phyloP scores from a whole-genome alignment of 257 asterid genomes.

The Penstemon newberryi region DNA sequence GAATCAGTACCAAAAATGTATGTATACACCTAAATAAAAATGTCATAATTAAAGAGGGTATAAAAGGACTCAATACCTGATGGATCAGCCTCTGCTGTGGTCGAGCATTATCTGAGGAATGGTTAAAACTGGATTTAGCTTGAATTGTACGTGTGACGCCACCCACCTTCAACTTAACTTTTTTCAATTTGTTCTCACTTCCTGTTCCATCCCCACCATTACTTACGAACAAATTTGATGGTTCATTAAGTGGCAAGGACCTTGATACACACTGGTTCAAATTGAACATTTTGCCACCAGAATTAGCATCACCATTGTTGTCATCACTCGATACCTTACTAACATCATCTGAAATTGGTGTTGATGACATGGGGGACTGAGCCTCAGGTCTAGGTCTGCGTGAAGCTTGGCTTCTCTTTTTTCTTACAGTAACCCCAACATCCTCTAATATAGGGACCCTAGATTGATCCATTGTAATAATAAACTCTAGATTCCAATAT shows the following conservation, averaged over 20 bases:
- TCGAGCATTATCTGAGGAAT: conserved; percentile 48
- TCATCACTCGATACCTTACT: conserved; percentile 76
- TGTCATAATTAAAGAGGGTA: conserved; percentile 14
- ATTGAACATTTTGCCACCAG: conserved; percentile 70
- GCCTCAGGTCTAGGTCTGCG: conserved; percentile 78
- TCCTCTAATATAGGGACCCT: conserved; percentile 52
- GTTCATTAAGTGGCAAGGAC: conserved; percentile 45
- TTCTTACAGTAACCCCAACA: conserved; percentile 47
- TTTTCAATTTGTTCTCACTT: conserved; percentile 64
- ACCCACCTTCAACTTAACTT: conserved; percentile 84
- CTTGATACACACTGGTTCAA: conserved; percentile 79
- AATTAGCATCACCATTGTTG: conserved; percentile 52
- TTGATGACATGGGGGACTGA: conserved; percentile 51
- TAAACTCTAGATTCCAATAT: conserved; percentile 7
- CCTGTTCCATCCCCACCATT: conserved; percentile 54
- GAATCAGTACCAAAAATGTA: conserved; percentile 1
- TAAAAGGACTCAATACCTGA: conserved; percentile 49
- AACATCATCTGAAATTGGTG: conserved; percentile 62
- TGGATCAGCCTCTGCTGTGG: conserved; percentile 45
- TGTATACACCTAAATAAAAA: background rate
- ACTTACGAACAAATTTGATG: conserved; percentile 34
- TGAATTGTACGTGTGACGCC: conserved; percentile 81
- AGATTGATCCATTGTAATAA: conserved; percentile 59
- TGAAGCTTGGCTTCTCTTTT: conserved; percentile 71
- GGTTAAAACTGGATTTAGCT: conserved; percentile 58